Conservation (phyloP, 768 basidiomycete genomes). For the Tephrocybe sp. region DNA sequence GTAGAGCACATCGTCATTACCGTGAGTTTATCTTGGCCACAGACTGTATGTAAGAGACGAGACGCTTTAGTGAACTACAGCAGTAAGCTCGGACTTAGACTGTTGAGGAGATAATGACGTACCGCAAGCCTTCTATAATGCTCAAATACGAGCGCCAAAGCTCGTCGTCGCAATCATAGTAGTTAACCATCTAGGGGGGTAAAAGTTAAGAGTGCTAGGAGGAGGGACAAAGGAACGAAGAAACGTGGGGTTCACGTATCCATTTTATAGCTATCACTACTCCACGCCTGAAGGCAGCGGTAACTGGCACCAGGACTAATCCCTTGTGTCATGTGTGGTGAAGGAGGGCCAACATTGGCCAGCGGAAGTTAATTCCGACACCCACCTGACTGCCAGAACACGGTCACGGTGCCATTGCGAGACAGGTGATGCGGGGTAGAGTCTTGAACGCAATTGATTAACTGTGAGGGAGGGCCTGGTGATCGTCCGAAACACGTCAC, state of each 20-base stretch:
- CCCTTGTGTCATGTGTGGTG: constrained; percentile 12
- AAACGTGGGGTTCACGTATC: constrained; percentile 3
- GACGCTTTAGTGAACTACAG: no score
- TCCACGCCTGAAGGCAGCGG: constrained; percentile 1
- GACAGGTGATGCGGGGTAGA: constrained; percentile 11
- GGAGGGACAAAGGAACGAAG: background rate
- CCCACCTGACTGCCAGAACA: constrained; percentile 12
- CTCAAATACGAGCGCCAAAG: no score
- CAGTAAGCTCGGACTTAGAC: no score
- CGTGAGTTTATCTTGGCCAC: no score
- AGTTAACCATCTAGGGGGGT: no score
- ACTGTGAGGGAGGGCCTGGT: constrained; percentile 9
- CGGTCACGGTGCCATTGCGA: constrained; percentile 12
- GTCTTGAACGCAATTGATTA: constrained; percentile 9
- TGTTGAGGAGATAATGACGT: no score
- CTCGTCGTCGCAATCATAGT: no score
- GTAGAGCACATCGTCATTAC: no score
- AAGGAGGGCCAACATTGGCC: background rate
- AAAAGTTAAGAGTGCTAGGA: background rate
- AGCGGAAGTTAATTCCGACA: constrained; percentile 13
- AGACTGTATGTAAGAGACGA: no score
- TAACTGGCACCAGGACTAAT: constrained; percentile 2
- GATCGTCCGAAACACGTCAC: constrained; percentile 12
- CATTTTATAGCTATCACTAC: constrained; percentile 11
- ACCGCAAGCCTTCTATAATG: no score